These are phyloP conservation scores for Coccomyxa subellipsoidea DNA, from an alignment of 163 green algal species.

Conservation along the genomic window DNA sequence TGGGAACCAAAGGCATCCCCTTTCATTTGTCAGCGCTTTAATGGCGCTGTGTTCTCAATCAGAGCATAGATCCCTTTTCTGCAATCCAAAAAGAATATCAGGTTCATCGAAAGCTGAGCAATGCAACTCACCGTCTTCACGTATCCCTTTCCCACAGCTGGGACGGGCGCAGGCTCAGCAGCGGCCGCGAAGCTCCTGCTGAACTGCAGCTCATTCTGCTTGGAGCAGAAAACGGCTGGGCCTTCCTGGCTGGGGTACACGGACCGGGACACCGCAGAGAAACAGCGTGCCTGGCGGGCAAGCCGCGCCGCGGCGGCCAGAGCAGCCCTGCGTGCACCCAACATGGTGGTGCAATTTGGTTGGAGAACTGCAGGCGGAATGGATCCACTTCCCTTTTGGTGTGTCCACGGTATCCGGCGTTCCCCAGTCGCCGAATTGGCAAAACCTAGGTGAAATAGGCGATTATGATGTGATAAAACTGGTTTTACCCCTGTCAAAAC, in stretches of 20 bases:
- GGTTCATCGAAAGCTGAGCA: background rate
- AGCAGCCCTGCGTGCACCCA: background rate
- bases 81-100: background rate
- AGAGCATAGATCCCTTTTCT: background rate
- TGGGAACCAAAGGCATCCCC: background rate
- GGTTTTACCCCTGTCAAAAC: background rate
- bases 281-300: conserved; percentile 8
- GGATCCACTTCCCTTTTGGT: background rate
- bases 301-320: background rate
- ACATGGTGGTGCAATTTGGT: background rate
- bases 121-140: conserved; percentile 18
- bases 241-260: background rate
- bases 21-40: background rate
- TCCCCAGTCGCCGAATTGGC: background rate
- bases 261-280: background rate
- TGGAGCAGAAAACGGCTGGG: background rate
- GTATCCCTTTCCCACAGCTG: conserved; percentile 9
- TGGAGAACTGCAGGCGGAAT: background rate
- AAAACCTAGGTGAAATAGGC: no score
- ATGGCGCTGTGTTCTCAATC: background rate
- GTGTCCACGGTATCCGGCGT: background rate
- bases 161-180: conserved; percentile 25
- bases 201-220: conserved; percentile 2
- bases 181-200: conserved; percentile 25
- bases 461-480: no score